phyloP scores from a whole-genome alignment of 345 rosid genomes.

The Boechera stricta region DNA sequence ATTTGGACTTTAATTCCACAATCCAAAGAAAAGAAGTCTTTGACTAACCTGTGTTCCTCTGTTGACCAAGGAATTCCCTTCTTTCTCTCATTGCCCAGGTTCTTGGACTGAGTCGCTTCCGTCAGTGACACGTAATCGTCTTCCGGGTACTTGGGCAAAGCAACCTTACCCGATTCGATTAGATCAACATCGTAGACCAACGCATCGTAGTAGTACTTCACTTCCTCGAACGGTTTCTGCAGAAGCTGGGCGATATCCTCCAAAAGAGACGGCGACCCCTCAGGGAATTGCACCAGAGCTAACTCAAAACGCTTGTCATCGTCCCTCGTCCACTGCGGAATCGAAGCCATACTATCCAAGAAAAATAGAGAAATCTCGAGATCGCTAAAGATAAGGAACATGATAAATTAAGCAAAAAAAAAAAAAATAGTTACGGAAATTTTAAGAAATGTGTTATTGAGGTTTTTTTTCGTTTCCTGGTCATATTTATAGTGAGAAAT shows the following conservation, averaged over 20 bases:
- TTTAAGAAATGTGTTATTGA: too few species aligned
- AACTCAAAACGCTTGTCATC: neutral
- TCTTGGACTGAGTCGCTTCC: neutral
- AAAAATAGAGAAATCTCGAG: neutral
- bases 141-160: conserved; percentile 46
- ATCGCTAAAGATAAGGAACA: too few species aligned
- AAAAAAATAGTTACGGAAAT: too few species aligned
- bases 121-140: neutral
- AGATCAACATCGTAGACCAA: conserved; percentile 57
- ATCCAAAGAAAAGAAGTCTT: neutral
- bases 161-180: conserved; percentile 59
- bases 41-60: conserved; percentile 26
- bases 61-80: conserved; percentile 56
- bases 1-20: neutral
- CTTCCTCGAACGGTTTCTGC: conserved; percentile 46
- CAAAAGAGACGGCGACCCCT: neutral
- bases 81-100: conserved; percentile 46
- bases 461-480: too few species aligned
- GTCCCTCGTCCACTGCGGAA: neutral
- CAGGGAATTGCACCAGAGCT: neutral
- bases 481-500: too few species aligned
- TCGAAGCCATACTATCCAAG: neutral
- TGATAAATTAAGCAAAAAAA: too few species aligned
- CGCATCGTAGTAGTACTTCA: conserved; percentile 52
- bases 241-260: conserved; percentile 48